Evolutionary conservation across 495 filamentous ascomycete genomes (phyloP).

Genomic region (Penicillium steckii): DNA sequence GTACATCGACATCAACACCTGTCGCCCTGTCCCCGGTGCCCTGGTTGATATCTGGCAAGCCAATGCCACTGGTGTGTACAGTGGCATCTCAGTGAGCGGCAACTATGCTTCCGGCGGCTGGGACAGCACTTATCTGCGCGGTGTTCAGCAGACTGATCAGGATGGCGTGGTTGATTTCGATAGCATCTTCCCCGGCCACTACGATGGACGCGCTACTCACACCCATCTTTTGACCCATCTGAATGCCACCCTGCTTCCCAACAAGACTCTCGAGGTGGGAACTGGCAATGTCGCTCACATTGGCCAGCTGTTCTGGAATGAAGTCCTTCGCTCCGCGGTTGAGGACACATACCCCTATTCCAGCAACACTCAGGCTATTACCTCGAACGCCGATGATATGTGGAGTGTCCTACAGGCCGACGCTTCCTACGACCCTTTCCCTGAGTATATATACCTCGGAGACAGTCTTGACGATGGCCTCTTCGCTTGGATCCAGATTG

Average conservation of each 20-base stretch:
- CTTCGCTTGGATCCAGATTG: constrained; percentile 59
- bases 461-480: constrained; percentile 46
- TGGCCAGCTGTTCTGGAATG: constrained; percentile 62
- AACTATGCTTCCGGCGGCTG: constrained; percentile 35
- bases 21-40: constrained; percentile 29
- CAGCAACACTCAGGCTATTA: constrained; percentile 52
- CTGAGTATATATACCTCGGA: constrained; percentile 47
- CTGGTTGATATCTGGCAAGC: constrained; percentile 42
- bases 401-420: constrained; percentile 33
- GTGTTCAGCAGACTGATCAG: constrained; percentile 50
- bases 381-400: constrained; percentile 46
- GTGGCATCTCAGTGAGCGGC: constrained; percentile 32
- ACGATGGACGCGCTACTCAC: constrained; percentile 58
- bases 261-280: constrained; percentile 48
- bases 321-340: constrained; percentile 54
- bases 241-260: constrained; percentile 43
- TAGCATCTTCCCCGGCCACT: constrained; percentile 61
- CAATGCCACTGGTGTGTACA: constrained; percentile 55
- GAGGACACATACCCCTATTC: constrained; percentile 55
- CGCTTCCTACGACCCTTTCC: constrained; percentile 34
- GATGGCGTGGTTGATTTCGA: constrained; percentile 58
- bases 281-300: constrained; percentile 37
- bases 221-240: constrained; percentile 53
- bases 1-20: constrained; percentile 46
- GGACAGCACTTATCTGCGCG: constrained; percentile 53